phyloP scores from a whole-genome alignment of 331 rosid genomes.

The Quercus phellos region DNA sequence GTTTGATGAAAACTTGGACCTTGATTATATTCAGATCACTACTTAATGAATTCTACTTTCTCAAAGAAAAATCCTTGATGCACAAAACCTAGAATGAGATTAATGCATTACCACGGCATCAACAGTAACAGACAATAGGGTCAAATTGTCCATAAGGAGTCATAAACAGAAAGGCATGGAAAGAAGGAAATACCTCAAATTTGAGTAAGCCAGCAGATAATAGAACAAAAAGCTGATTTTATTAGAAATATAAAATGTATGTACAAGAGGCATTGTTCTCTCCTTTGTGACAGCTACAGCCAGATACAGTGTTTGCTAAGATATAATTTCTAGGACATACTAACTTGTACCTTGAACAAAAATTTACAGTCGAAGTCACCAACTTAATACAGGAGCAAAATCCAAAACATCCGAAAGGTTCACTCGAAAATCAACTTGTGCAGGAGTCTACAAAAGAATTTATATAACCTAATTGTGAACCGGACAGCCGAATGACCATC shows the following conservation, averaged over 20 bases:
- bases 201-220: conserved; percentile 2
- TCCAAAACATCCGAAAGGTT: conserved; percentile 60
- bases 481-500: conserved; percentile 51
- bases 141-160: background rate
- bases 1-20: conserved; percentile 14
- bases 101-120: conserved; percentile 13
- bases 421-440: conserved; percentile 51
- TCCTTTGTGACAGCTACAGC: conserved; percentile 66
- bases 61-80: background rate
- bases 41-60: background rate
- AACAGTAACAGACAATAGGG: conserved; percentile 13
- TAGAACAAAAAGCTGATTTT: conserved; percentile 55
- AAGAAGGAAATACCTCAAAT: conserved; percentile 8
- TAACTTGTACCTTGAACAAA: conserved; percentile 74
- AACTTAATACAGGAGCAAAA: conserved; percentile 60
- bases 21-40: background rate
- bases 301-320: conserved; percentile 70
- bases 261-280: conserved; percentile 77
- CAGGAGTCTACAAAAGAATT: conserved; percentile 53
- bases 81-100: conserved; percentile 21
- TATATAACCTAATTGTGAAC: conserved; percentile 57
- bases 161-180: conserved; percentile 5
- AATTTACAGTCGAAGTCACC: conserved; percentile 77
- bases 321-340: conserved; percentile 69
- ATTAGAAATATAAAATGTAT: conserved; percentile 76